Evolutionary conservation across 2,329 filamentous ascomycete genomes (phyloP).

Genomic region (Penicillium sp.): DNA sequence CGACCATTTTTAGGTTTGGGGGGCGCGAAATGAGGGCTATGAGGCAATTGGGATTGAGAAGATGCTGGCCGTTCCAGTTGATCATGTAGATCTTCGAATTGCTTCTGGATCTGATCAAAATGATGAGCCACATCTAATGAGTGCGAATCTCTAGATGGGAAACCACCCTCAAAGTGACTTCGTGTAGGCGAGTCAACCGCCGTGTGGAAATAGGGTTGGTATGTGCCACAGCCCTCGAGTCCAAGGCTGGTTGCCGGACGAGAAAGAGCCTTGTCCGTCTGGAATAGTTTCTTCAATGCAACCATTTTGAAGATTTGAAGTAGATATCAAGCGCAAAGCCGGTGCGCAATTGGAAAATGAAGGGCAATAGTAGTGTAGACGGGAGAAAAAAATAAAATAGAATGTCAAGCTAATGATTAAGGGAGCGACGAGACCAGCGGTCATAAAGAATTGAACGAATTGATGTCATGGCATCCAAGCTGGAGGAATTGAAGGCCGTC

Average conservation of each 20-base stretch:
- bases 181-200: conserved; percentile 11
- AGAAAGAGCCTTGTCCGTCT: conserved; percentile 24
- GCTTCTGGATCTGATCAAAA: conserved; percentile 41
- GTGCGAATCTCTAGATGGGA: conserved; percentile 16
- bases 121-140: conserved; percentile 31
- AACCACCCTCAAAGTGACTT: conserved; percentile 12
- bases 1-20: conserved; percentile 28
- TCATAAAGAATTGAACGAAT: conserved; percentile 13
- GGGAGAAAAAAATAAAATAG: neutral
- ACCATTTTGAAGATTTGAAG: conserved; percentile 30
- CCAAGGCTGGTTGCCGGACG: conserved; percentile 17
- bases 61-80: conserved; percentile 34
- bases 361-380: conserved; percentile 5
- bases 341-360: conserved; percentile 2
- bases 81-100: conserved; percentile 42
- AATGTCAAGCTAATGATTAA: conserved; percentile 11
- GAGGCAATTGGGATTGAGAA: conserved; percentile 27
- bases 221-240: conserved; percentile 2
- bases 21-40: conserved; percentile 20
- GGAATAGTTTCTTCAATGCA: conserved; percentile 37
- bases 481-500: conserved; percentile 10
- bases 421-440: conserved; percentile 17
- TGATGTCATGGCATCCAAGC: conserved; percentile 20
- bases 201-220: conserved; percentile 10
- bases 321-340: conserved; percentile 7